These are phyloP conservation scores for Fusarium subtropicale DNA, from an alignment of 2,329 filamentous ascomycete genomes.

Conservation along the genomic window DNA sequence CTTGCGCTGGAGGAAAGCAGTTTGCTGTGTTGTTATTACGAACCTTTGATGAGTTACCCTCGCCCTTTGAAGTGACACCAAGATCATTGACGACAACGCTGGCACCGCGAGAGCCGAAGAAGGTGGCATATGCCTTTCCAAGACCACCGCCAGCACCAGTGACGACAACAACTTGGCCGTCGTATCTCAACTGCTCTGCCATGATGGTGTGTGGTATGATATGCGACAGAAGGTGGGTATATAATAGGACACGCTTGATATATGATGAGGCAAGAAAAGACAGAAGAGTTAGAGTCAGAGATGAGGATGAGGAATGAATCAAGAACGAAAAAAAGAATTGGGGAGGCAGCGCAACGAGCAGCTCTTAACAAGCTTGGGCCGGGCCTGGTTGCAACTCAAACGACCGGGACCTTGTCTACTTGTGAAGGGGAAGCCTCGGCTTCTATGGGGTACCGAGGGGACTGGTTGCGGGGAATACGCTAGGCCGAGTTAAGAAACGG, in stretches of 20 bases:
- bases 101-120: constrained; percentile 91
- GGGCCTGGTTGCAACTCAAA: constrained; percentile 39
- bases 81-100: constrained; percentile 98
- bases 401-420: constrained; percentile 39
- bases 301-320: constrained; percentile 17
- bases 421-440: constrained; percentile 48
- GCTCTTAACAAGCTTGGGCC: constrained; percentile 47
- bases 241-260: constrained; percentile 37
- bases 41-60: constrained; percentile 89
- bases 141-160: constrained; percentile 84
- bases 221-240: constrained; percentile 21
- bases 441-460: constrained; percentile 50
- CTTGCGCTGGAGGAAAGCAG: constrained; percentile 5
- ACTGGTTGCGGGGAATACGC: constrained; percentile 42
- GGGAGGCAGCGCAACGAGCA: constrained; percentile 34
- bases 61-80: constrained; percentile 91
- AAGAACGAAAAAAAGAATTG: constrained; percentile 3
- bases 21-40: constrained; percentile 34
- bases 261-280: constrained; percentile 20
- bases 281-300: background rate
- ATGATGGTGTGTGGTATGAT: constrained; percentile 57
- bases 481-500: constrained; percentile 41
- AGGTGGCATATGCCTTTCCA: constrained; percentile 84
- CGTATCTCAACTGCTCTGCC: constrained; percentile 78
- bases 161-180: constrained; percentile 85